Conservation (phyloP, 179 eudicot genomes). For the Heliamphora pulchella region DNA sequence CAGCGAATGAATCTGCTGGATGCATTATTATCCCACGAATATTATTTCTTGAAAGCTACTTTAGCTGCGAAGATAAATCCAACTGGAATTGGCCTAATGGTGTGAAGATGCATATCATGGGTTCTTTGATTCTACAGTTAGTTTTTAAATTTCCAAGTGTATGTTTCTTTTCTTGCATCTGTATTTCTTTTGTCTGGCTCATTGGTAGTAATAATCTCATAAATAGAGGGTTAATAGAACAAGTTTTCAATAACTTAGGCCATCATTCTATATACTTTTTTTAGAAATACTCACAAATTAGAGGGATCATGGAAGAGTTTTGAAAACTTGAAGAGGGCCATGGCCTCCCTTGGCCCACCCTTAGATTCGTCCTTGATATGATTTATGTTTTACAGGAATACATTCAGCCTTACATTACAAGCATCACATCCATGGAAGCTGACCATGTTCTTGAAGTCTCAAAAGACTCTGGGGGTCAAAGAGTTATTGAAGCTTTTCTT, state of each 20-base stretch:
- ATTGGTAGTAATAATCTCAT: not conserved
- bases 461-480: slow-evolving; percentile 75
- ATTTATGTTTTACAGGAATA: slow-evolving; percentile 41
- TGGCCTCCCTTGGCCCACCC: too few species aligned
- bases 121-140: slow-evolving; percentile 74
- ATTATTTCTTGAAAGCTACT: slow-evolving; percentile 72
- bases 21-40: slow-evolving; percentile 69
- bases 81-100: slow-evolving; percentile 82
- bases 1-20: slow-evolving; percentile 45
- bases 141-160: slow-evolving; percentile 75
- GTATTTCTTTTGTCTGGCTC: not conserved
- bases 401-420: slow-evolving; percentile 66
- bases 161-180: slow-evolving; percentile 29
- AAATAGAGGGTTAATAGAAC: too few species aligned
- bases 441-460: slow-evolving; percentile 52
- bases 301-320: too few species aligned
- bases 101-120: slow-evolving; percentile 65
- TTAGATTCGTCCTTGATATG: not conserved
- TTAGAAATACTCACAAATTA: too few species aligned
- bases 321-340: too few species aligned
- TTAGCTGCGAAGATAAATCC: slow-evolving; percentile 49
- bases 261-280: too few species aligned
- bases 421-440: slow-evolving; percentile 78
- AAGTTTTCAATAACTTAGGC: too few species aligned
- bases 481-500: slow-evolving; percentile 89